A percentile compares a stretch with the other conserved stretches of the same genome.
phyloP scores from a whole-genome alignment of 805 yeast species.

The Kuraishia cidri region DNA sequence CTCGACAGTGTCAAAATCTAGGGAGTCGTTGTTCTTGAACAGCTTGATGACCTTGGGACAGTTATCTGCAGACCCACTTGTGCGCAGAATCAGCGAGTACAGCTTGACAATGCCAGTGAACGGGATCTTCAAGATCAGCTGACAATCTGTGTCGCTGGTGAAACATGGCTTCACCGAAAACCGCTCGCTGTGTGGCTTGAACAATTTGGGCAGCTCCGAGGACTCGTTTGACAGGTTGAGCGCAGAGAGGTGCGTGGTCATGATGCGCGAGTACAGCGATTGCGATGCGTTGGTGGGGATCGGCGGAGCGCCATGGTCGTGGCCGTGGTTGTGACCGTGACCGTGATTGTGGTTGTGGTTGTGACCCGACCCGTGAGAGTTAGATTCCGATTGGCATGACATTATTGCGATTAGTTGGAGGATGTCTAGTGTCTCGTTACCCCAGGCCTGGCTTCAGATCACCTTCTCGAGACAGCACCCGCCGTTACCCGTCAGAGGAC shows the following conservation, averaged over 20 bases:
- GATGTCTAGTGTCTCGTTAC: too few relatives aligned
- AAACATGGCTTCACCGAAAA: constrained; percentile 34
- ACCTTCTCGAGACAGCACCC: too few relatives aligned
- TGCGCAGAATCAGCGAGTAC: constrained; percentile 63
- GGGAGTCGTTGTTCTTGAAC: constrained; percentile 56
- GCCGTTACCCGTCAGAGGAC: too few relatives aligned
- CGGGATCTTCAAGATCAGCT: constrained; percentile 69
- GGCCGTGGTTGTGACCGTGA: constrained; percentile 28
- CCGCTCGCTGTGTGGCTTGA: constrained; percentile 42
- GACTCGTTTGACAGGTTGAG: constrained; percentile 50
- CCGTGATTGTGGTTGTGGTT: constrained; percentile 9
- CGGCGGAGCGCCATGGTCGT: constrained; percentile 47
- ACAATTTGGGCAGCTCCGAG: constrained; percentile 39
- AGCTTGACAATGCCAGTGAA: constrained; percentile 68
- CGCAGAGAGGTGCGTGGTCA: constrained; percentile 49
- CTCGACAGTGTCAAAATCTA: constrained; percentile 66
- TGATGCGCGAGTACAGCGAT: constrained; percentile 54
- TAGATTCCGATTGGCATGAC: too few relatives aligned
- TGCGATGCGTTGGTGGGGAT: constrained; percentile 64
- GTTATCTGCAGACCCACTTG: constrained; percentile 42
- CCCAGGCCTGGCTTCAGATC: too few relatives aligned
- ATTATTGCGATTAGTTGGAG: too few relatives aligned
- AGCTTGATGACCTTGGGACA: constrained; percentile 67
- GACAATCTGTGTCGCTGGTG: constrained; percentile 72
- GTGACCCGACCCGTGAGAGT: too few relatives aligned